These are phyloP conservation scores for Cordyceps sp. DNA, from an alignment of 2,329 filamentous ascomycete species.

Conservation along the genomic window DNA sequence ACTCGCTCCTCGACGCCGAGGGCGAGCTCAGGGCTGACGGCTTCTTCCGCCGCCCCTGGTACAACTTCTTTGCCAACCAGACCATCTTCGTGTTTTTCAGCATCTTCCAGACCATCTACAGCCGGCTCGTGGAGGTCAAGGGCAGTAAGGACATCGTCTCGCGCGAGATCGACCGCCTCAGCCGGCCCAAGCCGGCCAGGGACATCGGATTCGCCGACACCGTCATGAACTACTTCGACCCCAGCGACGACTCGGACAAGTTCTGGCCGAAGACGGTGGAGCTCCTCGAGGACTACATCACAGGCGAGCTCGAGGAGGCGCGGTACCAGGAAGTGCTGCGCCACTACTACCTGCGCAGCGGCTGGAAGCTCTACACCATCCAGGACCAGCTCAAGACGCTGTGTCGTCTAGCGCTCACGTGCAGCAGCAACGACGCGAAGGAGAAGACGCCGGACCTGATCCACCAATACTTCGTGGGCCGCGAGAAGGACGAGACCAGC, in stretches of 20 bases:
- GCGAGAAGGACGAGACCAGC: slow-evolving; percentile 70
- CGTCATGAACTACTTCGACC: slow-evolving; percentile 59
- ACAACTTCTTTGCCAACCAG: slow-evolving; percentile 83
- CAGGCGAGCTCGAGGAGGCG: slow-evolving; percentile 63
- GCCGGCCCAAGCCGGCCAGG: slow-evolving; percentile 62
- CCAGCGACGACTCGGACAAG: slow-evolving; percentile 39
- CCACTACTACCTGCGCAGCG: slow-evolving; percentile 77
- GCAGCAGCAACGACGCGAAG: slow-evolving; percentile 73
- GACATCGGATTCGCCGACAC: slow-evolving; percentile 75
- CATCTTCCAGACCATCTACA: slow-evolving; percentile 82
- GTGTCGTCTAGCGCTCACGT: slow-evolving; percentile 63
- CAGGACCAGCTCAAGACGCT: slow-evolving; percentile 75
- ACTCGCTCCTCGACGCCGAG: slow-evolving; percentile 37
- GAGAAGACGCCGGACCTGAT: slow-evolving; percentile 89
- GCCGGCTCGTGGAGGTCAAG: slow-evolving; percentile 71
- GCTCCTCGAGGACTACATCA: slow-evolving; percentile 75
- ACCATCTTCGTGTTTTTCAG: slow-evolving; percentile 91
- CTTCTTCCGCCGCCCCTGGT: slow-evolving; percentile 63
- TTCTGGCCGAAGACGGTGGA: slow-evolving; percentile 78
- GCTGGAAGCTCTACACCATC: slow-evolving; percentile 87
- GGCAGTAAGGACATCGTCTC: slow-evolving; percentile 56
- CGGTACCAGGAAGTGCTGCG: slow-evolving; percentile 83
- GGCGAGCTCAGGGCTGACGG: slow-evolving; percentile 60
- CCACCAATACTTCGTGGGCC: slow-evolving; percentile 68
- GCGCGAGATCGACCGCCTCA: slow-evolving; percentile 57